Conservation (phyloP, 495 filamentous ascomycete genomes). For the Alectoria sarmentosa region DNA sequence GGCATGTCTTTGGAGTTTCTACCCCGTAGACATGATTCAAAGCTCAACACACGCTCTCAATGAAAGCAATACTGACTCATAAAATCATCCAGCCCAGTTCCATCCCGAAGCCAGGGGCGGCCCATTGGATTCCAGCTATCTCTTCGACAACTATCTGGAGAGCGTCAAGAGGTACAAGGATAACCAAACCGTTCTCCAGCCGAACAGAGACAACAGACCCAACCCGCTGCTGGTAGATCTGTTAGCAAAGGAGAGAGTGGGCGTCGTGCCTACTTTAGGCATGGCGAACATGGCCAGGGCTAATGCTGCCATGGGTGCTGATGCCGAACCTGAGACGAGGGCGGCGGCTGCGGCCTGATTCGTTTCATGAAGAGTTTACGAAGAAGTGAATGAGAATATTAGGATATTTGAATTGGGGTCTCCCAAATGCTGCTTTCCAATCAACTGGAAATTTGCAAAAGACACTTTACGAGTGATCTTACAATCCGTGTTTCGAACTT, state of each 20-base stretch:
- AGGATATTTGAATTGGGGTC: background rate
- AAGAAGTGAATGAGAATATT: background rate
- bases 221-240: slow-evolving; percentile 84
- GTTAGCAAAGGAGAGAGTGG: slow-evolving; percentile 86
- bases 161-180: slow-evolving; percentile 84
- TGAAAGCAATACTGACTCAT: no score
- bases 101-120: slow-evolving; percentile 97
- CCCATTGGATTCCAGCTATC: slow-evolving; percentile 84
- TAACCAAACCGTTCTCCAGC: slow-evolving; percentile 57
- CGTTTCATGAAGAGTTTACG: background rate
- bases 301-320: slow-evolving; percentile 33
- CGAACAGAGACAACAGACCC: slow-evolving; percentile 68
- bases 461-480: background rate
- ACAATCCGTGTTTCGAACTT: background rate
- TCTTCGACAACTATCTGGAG: slow-evolving; percentile 94
- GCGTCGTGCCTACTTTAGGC: slow-evolving; percentile 63
- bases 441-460: background rate
- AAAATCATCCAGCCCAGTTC: no score
- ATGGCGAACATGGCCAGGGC: slow-evolving; percentile 34
- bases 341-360: slow-evolving; percentile 15
- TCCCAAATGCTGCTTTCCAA: background rate
- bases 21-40: no score
- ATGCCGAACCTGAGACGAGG: slow-evolving; percentile 14
- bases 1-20: no score
- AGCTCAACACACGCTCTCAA: no score